phyloP scores from a whole-genome alignment of 257 asterid genomes.

The Knoxia roxburghii region DNA sequence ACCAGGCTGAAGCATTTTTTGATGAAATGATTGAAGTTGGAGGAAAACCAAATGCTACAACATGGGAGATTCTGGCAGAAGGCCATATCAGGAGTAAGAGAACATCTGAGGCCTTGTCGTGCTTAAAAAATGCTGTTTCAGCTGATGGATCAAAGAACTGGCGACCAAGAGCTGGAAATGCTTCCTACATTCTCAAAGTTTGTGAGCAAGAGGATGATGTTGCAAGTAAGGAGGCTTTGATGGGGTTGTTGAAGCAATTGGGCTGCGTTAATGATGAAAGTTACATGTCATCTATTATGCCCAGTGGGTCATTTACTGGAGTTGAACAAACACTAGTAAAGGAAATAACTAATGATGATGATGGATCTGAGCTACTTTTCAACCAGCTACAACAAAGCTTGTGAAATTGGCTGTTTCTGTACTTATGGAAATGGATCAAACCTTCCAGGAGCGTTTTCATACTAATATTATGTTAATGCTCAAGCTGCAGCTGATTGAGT shows the following conservation, averaged over 20 bases:
- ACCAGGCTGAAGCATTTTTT: slow-evolving; percentile 54
- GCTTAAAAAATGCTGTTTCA: slow-evolving; percentile 57
- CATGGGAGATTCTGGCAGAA: slow-evolving; percentile 89
- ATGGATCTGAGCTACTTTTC: slow-evolving; percentile 31
- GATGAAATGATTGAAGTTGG: slow-evolving; percentile 61
- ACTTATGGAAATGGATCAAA: neutral
- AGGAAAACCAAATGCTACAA: slow-evolving; percentile 63
- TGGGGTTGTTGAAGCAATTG: slow-evolving; percentile 44
- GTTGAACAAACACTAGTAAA: slow-evolving; percentile 16
- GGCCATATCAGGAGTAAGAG: slow-evolving; percentile 48
- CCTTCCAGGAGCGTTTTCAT: slow-evolving; percentile 3
- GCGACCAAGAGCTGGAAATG: slow-evolving; percentile 61
- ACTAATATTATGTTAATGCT: neutral
- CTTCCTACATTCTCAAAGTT: slow-evolving; percentile 42
- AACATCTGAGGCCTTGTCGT: slow-evolving; percentile 63
- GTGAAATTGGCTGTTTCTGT: slow-evolving; percentile 27
- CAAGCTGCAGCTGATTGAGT: neutral
- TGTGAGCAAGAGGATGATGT: slow-evolving; percentile 50
- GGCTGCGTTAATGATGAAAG: slow-evolving; percentile 53
- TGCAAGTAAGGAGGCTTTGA: slow-evolving; percentile 40
- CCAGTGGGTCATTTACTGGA: slow-evolving; percentile 20
- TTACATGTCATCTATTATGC: slow-evolving; percentile 47
- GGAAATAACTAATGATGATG: slow-evolving; percentile 27
- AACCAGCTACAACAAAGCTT: slow-evolving; percentile 57
- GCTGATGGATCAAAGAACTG: slow-evolving; percentile 56